phyloP scores from a whole-genome alignment of 768 basidiomycete genomes.

The Boletus tomentosulus region DNA sequence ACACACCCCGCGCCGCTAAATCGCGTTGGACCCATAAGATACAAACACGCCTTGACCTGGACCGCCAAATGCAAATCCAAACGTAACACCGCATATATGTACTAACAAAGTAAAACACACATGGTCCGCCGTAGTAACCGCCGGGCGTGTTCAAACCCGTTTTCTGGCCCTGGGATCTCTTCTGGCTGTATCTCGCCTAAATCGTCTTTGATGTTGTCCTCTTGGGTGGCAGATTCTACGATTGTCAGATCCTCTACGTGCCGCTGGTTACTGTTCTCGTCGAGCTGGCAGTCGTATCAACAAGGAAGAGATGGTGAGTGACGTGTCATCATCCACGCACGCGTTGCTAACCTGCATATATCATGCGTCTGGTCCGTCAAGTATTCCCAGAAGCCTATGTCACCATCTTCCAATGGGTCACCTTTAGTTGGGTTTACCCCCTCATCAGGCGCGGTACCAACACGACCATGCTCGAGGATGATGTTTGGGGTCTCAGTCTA shows the following conservation, averaged over 20 bases:
- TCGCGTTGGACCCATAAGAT: too few species aligned
- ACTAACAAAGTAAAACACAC: too few species aligned
- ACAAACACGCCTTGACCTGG: too few species aligned
- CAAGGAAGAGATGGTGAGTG: slow-evolving; percentile 59
- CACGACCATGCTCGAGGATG: slow-evolving; percentile 61
- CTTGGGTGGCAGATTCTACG: slow-evolving; percentile 53
- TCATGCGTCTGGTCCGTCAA: slow-evolving; percentile 20
- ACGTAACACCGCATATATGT: too few species aligned
- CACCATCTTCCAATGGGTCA: slow-evolving; percentile 64
- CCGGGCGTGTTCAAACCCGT: slow-evolving; percentile 47
- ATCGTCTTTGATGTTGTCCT: slow-evolving; percentile 44
- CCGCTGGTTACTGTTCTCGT: slow-evolving; percentile 40
- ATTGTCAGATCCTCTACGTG: slow-evolving; percentile 39
- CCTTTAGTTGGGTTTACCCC: slow-evolving; percentile 69
- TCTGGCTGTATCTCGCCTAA: slow-evolving; percentile 52
- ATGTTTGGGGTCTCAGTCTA: slow-evolving; percentile 65
- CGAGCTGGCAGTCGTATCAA: slow-evolving; percentile 48
- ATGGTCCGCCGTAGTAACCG: too few species aligned
- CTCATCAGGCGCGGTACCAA: slow-evolving; percentile 48
- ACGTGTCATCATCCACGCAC: neutral
- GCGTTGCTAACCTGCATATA: neutral
- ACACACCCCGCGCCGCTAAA: too few species aligned
- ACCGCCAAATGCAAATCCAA: too few species aligned
- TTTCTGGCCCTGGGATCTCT: slow-evolving; percentile 52
- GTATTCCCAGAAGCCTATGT: slow-evolving; percentile 64